Base-by-base conservation (phyloP, 2,329 filamentous ascomycete genomes). In the Thelonectria blattea region DNA sequence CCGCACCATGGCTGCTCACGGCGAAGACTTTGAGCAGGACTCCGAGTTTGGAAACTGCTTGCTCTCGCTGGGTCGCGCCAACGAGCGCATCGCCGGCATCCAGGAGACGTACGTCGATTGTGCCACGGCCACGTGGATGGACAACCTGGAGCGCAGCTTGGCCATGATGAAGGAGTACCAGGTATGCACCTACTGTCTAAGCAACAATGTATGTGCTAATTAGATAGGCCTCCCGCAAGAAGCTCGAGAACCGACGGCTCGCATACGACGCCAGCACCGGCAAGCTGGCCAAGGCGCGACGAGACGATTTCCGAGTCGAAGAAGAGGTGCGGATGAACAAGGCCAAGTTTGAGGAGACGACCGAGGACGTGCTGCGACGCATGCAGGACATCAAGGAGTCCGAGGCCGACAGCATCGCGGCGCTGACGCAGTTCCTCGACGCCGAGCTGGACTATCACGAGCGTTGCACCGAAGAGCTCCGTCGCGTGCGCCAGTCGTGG, bases 131-230 rank as follows among this genome's bases (percentile, higher is more conserved):
- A 90, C 86, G 74, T 97, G 94, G 94, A 83, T 96, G 59, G 93
- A 97, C 75, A 93, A 91, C n/a, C 81, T 97, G 20, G 94, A 98
- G 75, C 84, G 93, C 66, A 96, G 91, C 24, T 78, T 97, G 53
- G 89, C 92, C 37, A 95, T 97, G 84, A 94, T 98, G 92, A 97
- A 96, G 76, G 95, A 98, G 73, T 98, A 97, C 71, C 93, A 97
- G 84, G 91, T 94, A 83, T 56, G 84, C 74, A 18, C n/a, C n/a
- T n/a, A n/a, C n/a, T n/a, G n/a, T n/a, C n/a, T n/a, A n/a, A n/a
- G n/a, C n/a, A n/a, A n/a, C n/a, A n/a, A n/a, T n/a, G n/a, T n/a
- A n/a, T 27, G 2, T 52, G 30, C 65, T 69, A 43, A 69, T 60
- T 60, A 71, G 90, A 83, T 14, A 56, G 54, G 46, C 85, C 66